These are phyloP conservation scores for Cercospora nicotianae DNA, from an alignment of 2,329 filamentous ascomycete genomes.

Conservation along the genomic window DNA sequence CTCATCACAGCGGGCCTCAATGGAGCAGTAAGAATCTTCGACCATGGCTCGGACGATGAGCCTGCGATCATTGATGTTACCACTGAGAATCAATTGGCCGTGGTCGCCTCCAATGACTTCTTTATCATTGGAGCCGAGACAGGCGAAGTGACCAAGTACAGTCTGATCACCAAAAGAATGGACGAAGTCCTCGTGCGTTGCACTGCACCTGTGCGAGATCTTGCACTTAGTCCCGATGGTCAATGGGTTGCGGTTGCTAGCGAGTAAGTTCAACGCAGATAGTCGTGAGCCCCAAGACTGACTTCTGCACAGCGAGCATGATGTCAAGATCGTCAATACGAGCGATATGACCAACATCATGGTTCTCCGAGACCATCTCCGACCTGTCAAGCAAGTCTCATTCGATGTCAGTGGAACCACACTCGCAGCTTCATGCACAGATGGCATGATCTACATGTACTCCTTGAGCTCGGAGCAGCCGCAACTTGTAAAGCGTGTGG, in stretches of 20 bases:
- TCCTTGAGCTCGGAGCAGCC: conserved; percentile 76
- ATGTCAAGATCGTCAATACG: conserved; percentile 83
- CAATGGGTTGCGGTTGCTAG: conserved; percentile 95
- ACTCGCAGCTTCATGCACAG: conserved; percentile 78
- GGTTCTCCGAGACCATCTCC: conserved; percentile 73
- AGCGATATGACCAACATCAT: conserved; percentile 74
- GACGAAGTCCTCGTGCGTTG: conserved; percentile 80
- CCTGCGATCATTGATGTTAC: conserved; percentile 90
- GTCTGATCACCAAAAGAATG: conserved; percentile 70
- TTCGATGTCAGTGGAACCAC: conserved; percentile 79
- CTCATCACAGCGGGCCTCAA: conserved; percentile 91
- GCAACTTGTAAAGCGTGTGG: conserved; percentile 76
- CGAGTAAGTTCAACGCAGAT: conserved; percentile 61
- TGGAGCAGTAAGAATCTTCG: conserved; percentile 90
- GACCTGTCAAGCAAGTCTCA: conserved; percentile 85
- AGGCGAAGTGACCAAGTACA: conserved; percentile 92
- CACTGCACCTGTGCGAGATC: conserved; percentile 81
- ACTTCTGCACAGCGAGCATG: conserved; percentile 63
- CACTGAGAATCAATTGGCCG: conserved; percentile 78
- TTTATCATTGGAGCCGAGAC: conserved; percentile 92
- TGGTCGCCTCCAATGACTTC: conserved; percentile 74
- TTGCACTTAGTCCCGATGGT: conserved; percentile 76
- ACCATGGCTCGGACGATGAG: conserved; percentile 87
- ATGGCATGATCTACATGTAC: conserved; percentile 89
- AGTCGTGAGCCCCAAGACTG: conserved; percentile 12